phyloP scores from a whole-genome alignment of 2,329 filamentous ascomycete species.

The Colletotrichum phormii region DNA sequence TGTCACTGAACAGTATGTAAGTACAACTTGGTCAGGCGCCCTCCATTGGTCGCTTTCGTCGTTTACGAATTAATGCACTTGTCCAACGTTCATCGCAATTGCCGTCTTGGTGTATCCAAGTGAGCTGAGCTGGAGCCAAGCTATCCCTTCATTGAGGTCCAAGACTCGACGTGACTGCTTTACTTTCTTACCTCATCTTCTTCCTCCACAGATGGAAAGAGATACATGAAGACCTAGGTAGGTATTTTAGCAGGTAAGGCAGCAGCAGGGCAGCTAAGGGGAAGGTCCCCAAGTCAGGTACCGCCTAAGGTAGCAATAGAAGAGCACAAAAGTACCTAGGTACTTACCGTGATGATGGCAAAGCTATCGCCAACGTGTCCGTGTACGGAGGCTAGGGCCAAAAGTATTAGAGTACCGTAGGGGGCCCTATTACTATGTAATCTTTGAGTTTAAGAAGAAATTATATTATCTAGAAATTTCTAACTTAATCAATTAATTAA shows the following conservation, averaged over 20 bases:
- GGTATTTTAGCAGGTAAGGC: background rate
- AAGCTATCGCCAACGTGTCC: background rate
- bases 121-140: background rate
- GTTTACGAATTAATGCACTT: background rate
- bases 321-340: background rate
- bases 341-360: conserved; percentile 3
- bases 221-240: background rate
- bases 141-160: background rate
- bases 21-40: background rate
- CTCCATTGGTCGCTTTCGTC: background rate
- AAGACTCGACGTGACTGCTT: conserved; percentile 5
- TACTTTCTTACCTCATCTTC: conserved; percentile 31
- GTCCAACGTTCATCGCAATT: background rate
- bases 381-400: no score
- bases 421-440: no score
- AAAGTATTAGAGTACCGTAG: no score
- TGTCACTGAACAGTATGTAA: background rate
- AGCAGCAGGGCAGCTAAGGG: background rate
- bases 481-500: no score
- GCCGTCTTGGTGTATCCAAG: no score
- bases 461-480: no score
- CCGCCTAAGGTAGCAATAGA: no score
- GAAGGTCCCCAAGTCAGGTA: conserved; percentile 16
- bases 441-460: no score
- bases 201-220: background rate